Conservation (phyloP, 768 basidiomycete species). For the Boletus pseudo-olivaceus region DNA sequence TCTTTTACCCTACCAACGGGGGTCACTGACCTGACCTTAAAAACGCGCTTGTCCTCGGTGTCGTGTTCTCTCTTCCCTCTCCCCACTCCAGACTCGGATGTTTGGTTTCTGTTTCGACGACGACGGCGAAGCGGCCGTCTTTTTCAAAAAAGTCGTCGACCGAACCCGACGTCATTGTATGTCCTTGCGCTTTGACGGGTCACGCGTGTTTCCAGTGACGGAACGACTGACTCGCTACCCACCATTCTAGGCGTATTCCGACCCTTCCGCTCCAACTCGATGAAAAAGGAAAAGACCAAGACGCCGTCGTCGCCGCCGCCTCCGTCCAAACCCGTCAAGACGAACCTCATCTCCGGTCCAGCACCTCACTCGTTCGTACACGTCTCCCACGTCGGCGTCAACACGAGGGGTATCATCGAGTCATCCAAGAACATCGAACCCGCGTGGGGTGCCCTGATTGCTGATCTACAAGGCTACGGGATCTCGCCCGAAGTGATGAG, state of each 20-base stretch:
- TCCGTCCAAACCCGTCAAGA: slow-evolving; percentile 31
- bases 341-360: slow-evolving; percentile 53
- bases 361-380: slow-evolving; percentile 62
- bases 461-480: slow-evolving; percentile 41
- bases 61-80: not conserved
- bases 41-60: not conserved
- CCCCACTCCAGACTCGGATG: slow-evolving; percentile 35
- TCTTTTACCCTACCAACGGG: not conserved
- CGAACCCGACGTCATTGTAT: slow-evolving; percentile 44
- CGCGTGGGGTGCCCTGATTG: slow-evolving; percentile 47
- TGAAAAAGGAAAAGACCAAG: slow-evolving; percentile 27
- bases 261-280: slow-evolving; percentile 26
- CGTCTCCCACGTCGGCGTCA: slow-evolving; percentile 61
- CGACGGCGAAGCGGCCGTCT: slow-evolving; percentile 53
- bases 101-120: slow-evolving; percentile 59
- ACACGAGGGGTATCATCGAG: slow-evolving; percentile 48
- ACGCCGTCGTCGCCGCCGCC: slow-evolving; percentile 35
- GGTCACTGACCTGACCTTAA: not conserved
- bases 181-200: not conserved
- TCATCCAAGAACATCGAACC: slow-evolving; percentile 51
- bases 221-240: not conserved
- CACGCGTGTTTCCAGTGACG: not conserved
- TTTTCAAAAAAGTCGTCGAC: slow-evolving; percentile 59
- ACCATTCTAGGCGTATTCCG: slow-evolving; percentile 22
- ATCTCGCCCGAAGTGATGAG: slow-evolving; percentile 31